A percentile compares a stretch with the other conserved stretches of the same genome.
Conservation (phyloP, 208 protist species). For the Trypanosoma congolense region DNA sequence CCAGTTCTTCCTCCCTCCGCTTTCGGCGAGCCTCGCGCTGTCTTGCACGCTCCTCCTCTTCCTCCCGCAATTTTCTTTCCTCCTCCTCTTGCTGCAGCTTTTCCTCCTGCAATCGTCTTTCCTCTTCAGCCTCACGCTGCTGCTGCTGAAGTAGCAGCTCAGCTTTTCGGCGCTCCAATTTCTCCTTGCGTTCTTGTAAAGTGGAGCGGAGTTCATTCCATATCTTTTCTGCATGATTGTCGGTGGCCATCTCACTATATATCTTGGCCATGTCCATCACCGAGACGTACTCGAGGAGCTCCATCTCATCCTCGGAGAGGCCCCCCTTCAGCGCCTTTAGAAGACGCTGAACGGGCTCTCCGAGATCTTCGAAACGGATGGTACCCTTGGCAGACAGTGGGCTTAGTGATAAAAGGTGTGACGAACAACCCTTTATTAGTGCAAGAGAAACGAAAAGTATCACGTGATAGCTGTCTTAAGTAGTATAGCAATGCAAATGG, state of each 20-base stretch:
- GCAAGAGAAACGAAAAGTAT: not conserved
- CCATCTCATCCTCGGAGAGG: slow-evolving; percentile 72
- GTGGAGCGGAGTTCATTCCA: slow-evolving; percentile 61
- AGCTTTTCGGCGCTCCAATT: not conserved
- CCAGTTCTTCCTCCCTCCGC: slow-evolving; percentile 27
- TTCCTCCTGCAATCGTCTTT: slow-evolving; percentile 8
- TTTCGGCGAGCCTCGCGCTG: slow-evolving; percentile 36
- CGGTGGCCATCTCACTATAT: slow-evolving; percentile 62
- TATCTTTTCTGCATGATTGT: slow-evolving; percentile 66
- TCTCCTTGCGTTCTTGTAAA: slow-evolving; percentile 42
- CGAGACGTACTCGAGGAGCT: slow-evolving; percentile 70
- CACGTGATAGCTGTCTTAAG: too few relatives aligned
- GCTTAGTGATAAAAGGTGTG: slow-evolving; percentile 6
- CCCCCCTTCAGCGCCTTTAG: slow-evolving; percentile 58
- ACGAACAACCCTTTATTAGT: not conserved
- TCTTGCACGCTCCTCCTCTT: slow-evolving; percentile 31
- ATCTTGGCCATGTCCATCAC: slow-evolving; percentile 88
- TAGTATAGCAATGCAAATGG: too few relatives aligned
- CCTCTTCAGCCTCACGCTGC: slow-evolving; percentile 1
- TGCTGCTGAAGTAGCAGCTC: not conserved
- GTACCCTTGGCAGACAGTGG: slow-evolving; percentile 24
- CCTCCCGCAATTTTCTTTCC: slow-evolving; percentile 28
- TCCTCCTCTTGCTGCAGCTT: slow-evolving; percentile 33
- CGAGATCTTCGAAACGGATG: slow-evolving; percentile 83
- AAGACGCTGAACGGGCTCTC: slow-evolving; percentile 76